A percentile compares a stretch with the other conserved stretches of the same genome.
These are phyloP conservation scores for Terfezia claveryi DNA, from an alignment of 495 filamentous ascomycete genomes.

Conservation along the genomic window DNA sequence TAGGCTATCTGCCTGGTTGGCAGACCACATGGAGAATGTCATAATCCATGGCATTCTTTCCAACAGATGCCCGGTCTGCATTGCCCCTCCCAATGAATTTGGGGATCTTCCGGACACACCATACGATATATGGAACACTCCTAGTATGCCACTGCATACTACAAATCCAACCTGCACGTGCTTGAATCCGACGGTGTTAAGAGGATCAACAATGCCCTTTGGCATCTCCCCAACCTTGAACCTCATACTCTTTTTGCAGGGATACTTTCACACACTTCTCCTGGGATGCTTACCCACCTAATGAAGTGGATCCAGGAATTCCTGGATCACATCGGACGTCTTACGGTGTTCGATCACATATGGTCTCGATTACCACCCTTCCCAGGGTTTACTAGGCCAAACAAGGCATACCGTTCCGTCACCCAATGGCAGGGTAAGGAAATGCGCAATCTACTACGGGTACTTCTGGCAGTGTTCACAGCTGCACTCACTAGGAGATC, in stretches of 20 bases:
- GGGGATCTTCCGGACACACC: too few relatives aligned
- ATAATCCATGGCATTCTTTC: too few relatives aligned
- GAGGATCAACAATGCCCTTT: not conserved
- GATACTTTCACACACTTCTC: conserved; percentile 1
- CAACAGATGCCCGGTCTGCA: too few relatives aligned
- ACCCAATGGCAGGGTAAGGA: conserved; percentile 3
- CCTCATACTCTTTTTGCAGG: not conserved
- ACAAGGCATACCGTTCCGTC: not conserved
- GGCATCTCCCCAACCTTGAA: not conserved
- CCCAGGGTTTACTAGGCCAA: not conserved
- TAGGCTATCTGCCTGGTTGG: not conserved
- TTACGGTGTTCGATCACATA: not conserved
- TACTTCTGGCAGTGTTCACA: not conserved
- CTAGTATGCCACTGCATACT: not conserved
- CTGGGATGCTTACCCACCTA: conserved; percentile 4
- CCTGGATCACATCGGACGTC: not conserved
- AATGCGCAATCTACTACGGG: not conserved
- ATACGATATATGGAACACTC: not conserved
- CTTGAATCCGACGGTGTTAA: not conserved
- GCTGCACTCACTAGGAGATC: too few relatives aligned
- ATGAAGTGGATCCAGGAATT: conserved; percentile 3
- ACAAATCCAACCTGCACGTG: not conserved
- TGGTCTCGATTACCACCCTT: not conserved
- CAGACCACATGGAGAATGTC: too few relatives aligned
- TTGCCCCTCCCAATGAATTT: too few relatives aligned